Evolutionary conservation across 2,329 filamentous ascomycete genomes (phyloP).

Genomic region (Pleomassaria siparia): DNA sequence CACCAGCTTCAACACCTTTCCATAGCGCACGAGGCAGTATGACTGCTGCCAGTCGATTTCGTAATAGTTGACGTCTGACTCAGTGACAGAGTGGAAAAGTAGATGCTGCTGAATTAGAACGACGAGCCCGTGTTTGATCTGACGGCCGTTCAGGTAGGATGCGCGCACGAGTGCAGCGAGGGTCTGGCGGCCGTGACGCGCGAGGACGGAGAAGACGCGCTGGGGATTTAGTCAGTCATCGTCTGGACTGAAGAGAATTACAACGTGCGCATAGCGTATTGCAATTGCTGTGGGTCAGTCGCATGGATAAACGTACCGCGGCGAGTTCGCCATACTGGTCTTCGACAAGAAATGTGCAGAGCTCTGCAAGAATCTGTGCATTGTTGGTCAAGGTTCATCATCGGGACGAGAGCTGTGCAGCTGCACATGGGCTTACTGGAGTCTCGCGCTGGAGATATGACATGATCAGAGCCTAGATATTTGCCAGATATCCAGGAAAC

Average conservation of each 20-base stretch:
- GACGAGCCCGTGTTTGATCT: slow-evolving; percentile 78
- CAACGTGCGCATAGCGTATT: background rate
- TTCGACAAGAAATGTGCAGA: slow-evolving; percentile 85
- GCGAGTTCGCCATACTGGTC: slow-evolving; percentile 90
- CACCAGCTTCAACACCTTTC: slow-evolving; percentile 77
- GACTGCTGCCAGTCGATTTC: slow-evolving; percentile 79
- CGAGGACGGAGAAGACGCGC: slow-evolving; percentile 81
- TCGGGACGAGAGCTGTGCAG: slow-evolving; percentile 7
- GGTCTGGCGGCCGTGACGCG: slow-evolving; percentile 75
- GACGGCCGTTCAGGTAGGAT: slow-evolving; percentile 71
- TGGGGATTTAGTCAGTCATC: slow-evolving; percentile 43
- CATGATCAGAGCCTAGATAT: slow-evolving; percentile 33
- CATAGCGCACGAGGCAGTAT: slow-evolving; percentile 79
- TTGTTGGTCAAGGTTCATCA: slow-evolving; percentile 44
- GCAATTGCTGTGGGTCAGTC: background rate
- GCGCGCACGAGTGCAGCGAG: slow-evolving; percentile 69
- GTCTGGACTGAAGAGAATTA: background rate
- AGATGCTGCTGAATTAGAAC: slow-evolving; percentile 89
- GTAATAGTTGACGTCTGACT: slow-evolving; percentile 70
- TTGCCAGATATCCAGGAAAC: slow-evolving; percentile 37
- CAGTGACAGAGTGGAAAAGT: slow-evolving; percentile 69
- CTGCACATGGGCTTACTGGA: slow-evolving; percentile 28
- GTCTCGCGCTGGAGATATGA: slow-evolving; percentile 40
- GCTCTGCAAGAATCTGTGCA: slow-evolving; percentile 75
- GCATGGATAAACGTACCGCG: slow-evolving; percentile 60